Evolutionary conservation across 2,329 filamentous ascomycete genomes (phyloP).

Genomic region (Fusarium circinatum): DNA sequence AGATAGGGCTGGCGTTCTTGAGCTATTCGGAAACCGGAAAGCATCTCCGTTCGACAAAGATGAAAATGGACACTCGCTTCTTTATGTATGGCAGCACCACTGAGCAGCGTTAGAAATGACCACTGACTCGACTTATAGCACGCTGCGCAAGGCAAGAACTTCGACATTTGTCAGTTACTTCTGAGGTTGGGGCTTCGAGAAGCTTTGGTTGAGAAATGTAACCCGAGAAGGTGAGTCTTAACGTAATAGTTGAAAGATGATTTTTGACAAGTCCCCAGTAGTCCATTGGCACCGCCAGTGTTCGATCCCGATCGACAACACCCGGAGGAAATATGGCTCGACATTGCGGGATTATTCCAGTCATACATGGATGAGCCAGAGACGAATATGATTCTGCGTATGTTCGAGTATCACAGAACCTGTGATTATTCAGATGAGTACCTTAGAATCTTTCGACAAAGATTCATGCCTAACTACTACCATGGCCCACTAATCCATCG

Average conservation of each 20-base stretch:
- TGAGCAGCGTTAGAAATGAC: not conserved
- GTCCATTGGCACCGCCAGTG: not conserved
- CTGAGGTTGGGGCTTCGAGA: conserved; percentile 27
- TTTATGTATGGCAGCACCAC: conserved; percentile 24
- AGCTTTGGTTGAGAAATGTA: not conserved
- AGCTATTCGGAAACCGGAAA: conserved; percentile 31
- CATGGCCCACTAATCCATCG: conserved; percentile 13
- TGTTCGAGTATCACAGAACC: conserved; percentile 21
- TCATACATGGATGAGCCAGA: conserved; percentile 35
- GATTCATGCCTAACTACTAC: conserved; percentile 35
- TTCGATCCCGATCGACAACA: not conserved
- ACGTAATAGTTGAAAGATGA: no score
- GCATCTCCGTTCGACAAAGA: conserved; percentile 43
- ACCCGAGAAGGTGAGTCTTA: no score
- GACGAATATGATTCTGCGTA: not conserved
- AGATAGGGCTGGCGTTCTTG: conserved; percentile 28
- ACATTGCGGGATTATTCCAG: conserved; percentile 32
- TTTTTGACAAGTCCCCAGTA: no score
- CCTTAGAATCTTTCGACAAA: conserved; percentile 3
- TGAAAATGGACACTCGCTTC: not conserved
- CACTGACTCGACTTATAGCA: not conserved
- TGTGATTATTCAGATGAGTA: conserved; percentile 15
- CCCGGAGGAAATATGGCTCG: not conserved
- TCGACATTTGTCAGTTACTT: conserved; percentile 29
- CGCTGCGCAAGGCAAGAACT: not conserved